phyloP scores from a whole-genome alignment of 805 yeast species.

The Wickerhamiella parazyma region DNA sequence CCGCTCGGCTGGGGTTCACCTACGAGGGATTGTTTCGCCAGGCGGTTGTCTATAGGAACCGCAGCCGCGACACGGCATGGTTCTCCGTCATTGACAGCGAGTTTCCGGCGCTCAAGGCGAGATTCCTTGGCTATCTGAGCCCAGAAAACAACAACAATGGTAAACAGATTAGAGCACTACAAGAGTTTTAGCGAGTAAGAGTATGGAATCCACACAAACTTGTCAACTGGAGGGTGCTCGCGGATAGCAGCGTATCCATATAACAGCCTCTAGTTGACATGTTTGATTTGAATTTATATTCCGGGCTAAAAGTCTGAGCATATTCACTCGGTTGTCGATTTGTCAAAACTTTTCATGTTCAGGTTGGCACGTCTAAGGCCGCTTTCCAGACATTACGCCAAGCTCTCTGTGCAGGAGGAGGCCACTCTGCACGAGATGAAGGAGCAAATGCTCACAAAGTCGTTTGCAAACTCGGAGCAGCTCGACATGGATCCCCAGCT shows the following conservation, averaged over 20 bases:
- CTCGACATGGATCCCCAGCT: conserved; percentile 23
- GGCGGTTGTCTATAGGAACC: conserved; percentile 21
- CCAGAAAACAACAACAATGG: conserved; percentile 19
- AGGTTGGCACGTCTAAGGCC: neutral
- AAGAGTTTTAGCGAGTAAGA: neutral
- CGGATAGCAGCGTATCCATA: neutral
- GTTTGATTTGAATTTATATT: neutral
- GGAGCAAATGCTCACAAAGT: conserved; percentile 14
- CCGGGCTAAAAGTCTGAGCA: too few species aligned
- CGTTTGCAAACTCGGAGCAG: conserved; percentile 14
- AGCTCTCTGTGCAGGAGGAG: conserved; percentile 8
- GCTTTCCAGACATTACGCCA: neutral
- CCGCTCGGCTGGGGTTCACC: conserved; percentile 24
- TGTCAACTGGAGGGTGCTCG: neutral
- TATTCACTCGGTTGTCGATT: neutral
- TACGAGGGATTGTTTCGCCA: conserved; percentile 26
- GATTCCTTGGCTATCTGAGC: conserved; percentile 22
- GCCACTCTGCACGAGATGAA: conserved; percentile 5
- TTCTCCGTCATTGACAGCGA: conserved; percentile 24
- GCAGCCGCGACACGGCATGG: conserved; percentile 26
- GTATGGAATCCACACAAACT: neutral
- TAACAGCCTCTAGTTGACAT: neutral
- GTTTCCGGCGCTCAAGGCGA: conserved; percentile 20
- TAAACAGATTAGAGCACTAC: conserved; percentile 20
- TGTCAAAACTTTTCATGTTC: neutral